phyloP scores from a whole-genome alignment of 768 basidiomycete genomes.

The Mrakia blollopis region DNA sequence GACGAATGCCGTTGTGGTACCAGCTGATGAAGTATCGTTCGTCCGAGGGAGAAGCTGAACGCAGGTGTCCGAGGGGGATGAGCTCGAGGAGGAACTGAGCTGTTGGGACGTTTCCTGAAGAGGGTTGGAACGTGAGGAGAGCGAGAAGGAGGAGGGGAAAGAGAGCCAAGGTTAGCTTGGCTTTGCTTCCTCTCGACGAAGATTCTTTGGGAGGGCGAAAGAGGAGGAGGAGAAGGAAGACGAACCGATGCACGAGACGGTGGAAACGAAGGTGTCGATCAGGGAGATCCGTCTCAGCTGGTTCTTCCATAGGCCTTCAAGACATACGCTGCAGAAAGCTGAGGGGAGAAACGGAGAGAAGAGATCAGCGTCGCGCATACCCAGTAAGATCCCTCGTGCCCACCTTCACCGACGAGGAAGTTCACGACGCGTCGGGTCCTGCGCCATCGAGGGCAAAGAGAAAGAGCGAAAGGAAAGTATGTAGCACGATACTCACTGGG shows the following conservation, averaged over 20 bases:
- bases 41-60: conserved; percentile 31
- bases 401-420: too few species aligned
- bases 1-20: neutral
- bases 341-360: neutral
- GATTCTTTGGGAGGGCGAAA: too few species aligned
- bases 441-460: too few species aligned
- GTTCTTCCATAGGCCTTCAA: conserved; percentile 67
- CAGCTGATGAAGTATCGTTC: conserved; percentile 14
- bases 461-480: too few species aligned
- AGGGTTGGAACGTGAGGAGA: neutral
- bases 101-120: conserved; percentile 45
- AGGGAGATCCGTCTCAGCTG: conserved; percentile 58
- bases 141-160: neutral
- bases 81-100: conserved; percentile 47
- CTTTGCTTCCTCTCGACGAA: too few species aligned
- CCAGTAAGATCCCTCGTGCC: too few species aligned
- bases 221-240: neutral
- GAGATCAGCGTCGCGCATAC: neutral
- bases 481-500: too few species aligned
- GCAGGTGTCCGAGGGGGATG: conserved; percentile 60
- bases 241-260: neutral
- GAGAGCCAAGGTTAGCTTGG: too few species aligned
- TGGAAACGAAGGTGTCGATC: conserved; percentile 52
- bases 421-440: too few species aligned
- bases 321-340: conserved; percentile 66